Conservation (phyloP, 805 yeast genomes). For the Kodamaea leandrae region DNA sequence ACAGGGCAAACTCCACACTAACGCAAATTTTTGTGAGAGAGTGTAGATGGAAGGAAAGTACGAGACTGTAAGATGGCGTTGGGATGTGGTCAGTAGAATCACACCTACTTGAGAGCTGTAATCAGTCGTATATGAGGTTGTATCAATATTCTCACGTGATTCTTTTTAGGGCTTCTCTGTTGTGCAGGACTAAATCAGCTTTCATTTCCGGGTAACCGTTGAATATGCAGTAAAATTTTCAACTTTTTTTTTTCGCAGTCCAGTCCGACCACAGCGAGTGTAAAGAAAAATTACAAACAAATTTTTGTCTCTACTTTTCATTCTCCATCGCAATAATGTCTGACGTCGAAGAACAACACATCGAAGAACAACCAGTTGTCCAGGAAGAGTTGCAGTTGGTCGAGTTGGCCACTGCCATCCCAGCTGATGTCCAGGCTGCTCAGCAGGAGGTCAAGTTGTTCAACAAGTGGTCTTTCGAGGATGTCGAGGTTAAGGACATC, state of each 20-base stretch:
- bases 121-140: too few relatives aligned
- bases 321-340: constrained; percentile 55
- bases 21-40: neutral
- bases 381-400: constrained; percentile 81
- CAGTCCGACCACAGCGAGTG: neutral
- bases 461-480: constrained; percentile 99
- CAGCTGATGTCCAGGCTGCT: constrained; percentile 95
- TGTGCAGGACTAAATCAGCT: neutral
- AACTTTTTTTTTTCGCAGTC: constrained; percentile 3
- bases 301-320: constrained; percentile 2
- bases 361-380: constrained; percentile 64
- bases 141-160: constrained; percentile 2
- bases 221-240: constrained; percentile 1
- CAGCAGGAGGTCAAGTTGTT: constrained; percentile 94
- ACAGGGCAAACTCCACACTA: neutral
- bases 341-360: constrained; percentile 72
- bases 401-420: constrained; percentile 92
- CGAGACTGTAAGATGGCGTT: too few relatives aligned
- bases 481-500: constrained; percentile 95
- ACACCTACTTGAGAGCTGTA: too few relatives aligned
- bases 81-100: too few relatives aligned
- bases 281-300: constrained; percentile 1
- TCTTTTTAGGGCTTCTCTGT: constrained; percentile 2
- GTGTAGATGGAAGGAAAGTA: too few relatives aligned
- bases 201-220: constrained; percentile 2